phyloP scores from a whole-genome alignment of 257 asterid species.

The Avicennia marina region DNA sequence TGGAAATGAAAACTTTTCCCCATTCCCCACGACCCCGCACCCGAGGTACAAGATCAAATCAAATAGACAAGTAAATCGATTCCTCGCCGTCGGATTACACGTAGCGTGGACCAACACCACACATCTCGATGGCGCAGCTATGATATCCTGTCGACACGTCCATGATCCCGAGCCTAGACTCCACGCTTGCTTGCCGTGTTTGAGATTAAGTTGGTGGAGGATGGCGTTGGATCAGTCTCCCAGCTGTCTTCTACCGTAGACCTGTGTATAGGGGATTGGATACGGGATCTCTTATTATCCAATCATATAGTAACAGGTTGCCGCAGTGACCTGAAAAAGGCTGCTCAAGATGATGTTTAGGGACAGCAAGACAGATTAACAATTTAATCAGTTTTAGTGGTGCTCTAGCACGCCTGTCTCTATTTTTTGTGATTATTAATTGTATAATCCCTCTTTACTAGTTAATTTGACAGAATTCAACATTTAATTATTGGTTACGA shows the following conservation, averaged over 20 bases:
- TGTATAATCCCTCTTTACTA: no score
- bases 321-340: background rate
- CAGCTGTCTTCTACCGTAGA: constrained; percentile 31
- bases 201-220: constrained; percentile 24
- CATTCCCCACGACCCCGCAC: constrained; percentile 11
- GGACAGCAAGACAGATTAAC: no score
- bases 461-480: no score
- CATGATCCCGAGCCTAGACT: constrained; percentile 19
- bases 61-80: background rate
- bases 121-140: constrained; percentile 29
- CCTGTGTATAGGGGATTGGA: background rate
- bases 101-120: constrained; percentile 31
- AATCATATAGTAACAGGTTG: constrained; percentile 16
- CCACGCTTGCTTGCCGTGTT: constrained; percentile 35
- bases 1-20: constrained; percentile 16
- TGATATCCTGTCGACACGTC: constrained; percentile 29
- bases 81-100: constrained; percentile 19
- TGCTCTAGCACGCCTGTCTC: no score
- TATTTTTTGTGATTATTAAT: no score
- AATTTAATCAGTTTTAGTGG: no score
- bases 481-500: no score
- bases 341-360: constrained; percentile 19
- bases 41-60: constrained; percentile 12
- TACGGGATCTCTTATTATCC: constrained; percentile 19
- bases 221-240: constrained; percentile 22